A percentile compares a stretch with the other conserved stretches of the same genome.
These are phyloP conservation scores for Didymella keratinophila DNA, from an alignment of 2,329 filamentous ascomycete genomes.

Conservation along the genomic window DNA sequence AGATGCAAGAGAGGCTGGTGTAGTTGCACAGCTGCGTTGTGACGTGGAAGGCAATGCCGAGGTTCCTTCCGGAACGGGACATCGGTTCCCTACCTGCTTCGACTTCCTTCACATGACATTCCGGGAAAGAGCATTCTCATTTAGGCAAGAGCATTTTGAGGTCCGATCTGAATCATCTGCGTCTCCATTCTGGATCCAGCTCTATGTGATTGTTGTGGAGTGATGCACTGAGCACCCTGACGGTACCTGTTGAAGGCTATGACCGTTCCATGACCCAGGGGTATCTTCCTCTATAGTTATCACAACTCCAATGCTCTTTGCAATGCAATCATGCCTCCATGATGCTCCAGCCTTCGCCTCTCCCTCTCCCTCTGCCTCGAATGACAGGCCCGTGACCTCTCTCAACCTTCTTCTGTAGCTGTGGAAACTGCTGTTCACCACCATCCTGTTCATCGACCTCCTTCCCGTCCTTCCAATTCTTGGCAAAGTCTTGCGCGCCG, in stretches of 20 bases:
- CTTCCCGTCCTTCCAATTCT: conserved; percentile 33
- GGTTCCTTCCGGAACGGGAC: conserved; percentile 15
- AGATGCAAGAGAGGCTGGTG: conserved; percentile 1
- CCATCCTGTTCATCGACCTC: conserved; percentile 13
- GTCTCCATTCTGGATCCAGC: background rate
- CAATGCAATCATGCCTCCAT: conserved; percentile 27
- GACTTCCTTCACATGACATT: conserved; percentile 2
- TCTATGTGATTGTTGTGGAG: background rate
- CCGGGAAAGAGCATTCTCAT: background rate
- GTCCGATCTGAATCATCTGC: background rate
- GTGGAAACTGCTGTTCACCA: conserved; percentile 3
- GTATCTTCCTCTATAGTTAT: conserved; percentile 1
- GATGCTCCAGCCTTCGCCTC: conserved; percentile 28
- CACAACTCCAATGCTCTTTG: background rate
- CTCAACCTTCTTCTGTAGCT: conserved; percentile 28
- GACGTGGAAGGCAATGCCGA: conserved; percentile 13
- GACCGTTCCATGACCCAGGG: background rate
- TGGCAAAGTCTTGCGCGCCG: conserved; percentile 43
- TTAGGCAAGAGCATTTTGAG: background rate
- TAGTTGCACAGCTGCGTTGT: conserved; percentile 6
- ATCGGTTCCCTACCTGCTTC: conserved; percentile 1
- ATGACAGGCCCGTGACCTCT: conserved; percentile 42
- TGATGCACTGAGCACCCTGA: conserved; percentile 3
- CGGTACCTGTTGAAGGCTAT: background rate
- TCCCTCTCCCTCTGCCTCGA: conserved; percentile 22